These are phyloP conservation scores for Microbotryomycetes sp. DNA, from an alignment of 1,284 basidiomycete species.

Conservation along the genomic window DNA sequence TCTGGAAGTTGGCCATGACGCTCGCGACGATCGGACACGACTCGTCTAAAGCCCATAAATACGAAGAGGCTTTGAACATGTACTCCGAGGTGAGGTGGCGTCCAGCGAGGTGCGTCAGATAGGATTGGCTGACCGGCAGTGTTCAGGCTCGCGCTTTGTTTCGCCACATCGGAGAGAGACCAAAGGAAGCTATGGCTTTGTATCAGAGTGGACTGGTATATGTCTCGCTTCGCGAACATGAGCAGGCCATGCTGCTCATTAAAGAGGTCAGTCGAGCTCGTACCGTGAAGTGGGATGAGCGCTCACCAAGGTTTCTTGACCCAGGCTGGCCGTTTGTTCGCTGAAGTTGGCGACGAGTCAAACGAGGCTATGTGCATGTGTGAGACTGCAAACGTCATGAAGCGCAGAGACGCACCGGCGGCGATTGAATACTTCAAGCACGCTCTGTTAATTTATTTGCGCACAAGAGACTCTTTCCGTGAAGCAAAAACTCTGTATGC, in stretches of 20 bases:
- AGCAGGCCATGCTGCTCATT: background rate
- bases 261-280: background rate
- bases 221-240: background rate
- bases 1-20: background rate
- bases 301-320: no score
- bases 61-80: background rate
- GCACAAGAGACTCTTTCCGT: background rate
- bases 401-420: background rate
- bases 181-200: background rate
- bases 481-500: background rate
- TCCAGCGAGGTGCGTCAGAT: background rate
- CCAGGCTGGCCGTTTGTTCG: background rate
- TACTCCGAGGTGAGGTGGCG: background rate
- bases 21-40: background rate
- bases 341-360: background rate
- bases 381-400: background rate
- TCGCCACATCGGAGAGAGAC: background rate
- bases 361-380: background rate
- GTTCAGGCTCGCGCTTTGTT: background rate
- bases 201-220: background rate
- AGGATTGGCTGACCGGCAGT: background rate
- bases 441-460: background rate
- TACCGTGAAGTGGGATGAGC: no score
- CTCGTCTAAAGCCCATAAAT: background rate
- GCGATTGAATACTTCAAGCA: background rate